Evolutionary conservation across 345 rosid genomes (phyloP), one percentile per base, ranked within the genome.

Genomic region (Acer saccharum): DNA sequence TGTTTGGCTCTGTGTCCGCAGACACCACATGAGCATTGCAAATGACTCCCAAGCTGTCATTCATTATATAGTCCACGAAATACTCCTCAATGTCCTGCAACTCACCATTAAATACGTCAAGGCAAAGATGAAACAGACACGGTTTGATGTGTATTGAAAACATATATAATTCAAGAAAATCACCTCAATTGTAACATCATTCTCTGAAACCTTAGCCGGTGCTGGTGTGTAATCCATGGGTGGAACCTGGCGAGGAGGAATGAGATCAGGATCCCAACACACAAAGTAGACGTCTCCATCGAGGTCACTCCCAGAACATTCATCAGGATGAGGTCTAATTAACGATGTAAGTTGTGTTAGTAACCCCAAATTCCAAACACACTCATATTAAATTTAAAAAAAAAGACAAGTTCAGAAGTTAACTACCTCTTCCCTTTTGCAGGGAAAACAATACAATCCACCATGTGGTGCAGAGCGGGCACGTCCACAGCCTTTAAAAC

Each of bases 391-490:
- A 43, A 1, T 43, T 43, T 0, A 23, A 25, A 3, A 32, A 32
- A 32, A 32, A 2, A 25, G 1, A 25, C 27, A 32, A 3, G 35
- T 32, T 32, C 35, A 32, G 35, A 32, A 32, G 35, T 32, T 32
- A 4, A 32, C 7, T 81, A 88, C 88, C 91, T 81, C 35, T n/a
- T 41, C 62, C 91, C 91, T 78, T 83, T 86, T 64, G 85, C 86
- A 1, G 89, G 91, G 73, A 88, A 88, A 81, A 86, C 88, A n/a
- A 87, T 80, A 25, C 90, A 84, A 68, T 87, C 88, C 48, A 84
- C 90, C 88, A 87, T 87, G 60, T 87, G 88, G 75, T 75, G 67
- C 78, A 87, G 58, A 77, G 65, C 82, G 4, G 88, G 86, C 23
- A 83, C 86, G 64, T 87, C 46, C 39, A 84, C 72, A 23, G 88